Evolutionary conservation across 345 rosid genomes (phyloP), one percentile per base, ranked within the genome.

Genomic region (Psidium guajava): DNA sequence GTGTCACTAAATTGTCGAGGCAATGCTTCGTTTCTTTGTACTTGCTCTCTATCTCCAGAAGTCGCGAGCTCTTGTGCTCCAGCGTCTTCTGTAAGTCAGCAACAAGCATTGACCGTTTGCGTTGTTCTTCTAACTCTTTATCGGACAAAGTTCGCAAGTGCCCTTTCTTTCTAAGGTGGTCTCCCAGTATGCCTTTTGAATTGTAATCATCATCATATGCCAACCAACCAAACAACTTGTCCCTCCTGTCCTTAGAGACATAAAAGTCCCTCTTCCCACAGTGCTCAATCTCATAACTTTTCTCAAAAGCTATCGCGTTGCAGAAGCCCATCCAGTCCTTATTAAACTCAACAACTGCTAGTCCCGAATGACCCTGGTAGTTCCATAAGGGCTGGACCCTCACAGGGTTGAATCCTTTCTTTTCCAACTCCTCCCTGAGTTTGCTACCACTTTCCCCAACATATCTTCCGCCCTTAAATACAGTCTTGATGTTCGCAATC

Each of bases 331-430:
- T 83, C 90, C 96, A 93, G 6, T 91, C 95, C 69, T 88, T 91
- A 59, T 56, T 88, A 83, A 96, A 96, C 21, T 94, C 94, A 3
- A 94, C 96, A 87, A 92, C 83, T 40, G 95, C 94, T 80, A 90
- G 93, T 42, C 98, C 98, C 0, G 95, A 91, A 88, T 92, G 94
- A 14, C 96, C 96, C 8, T 11, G 11, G 21, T 13, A 84, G 83
- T 86, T 89, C 96, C 98, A 94, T 16, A 95, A 82, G 27, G 96
- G 92, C 73, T 86, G 85, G 84, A 96, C 95, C 88, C 88, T 93
- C 52, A 88, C 74, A n/a, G 92, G 96, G 86, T 94, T 89, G 84
- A 93, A 94, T 32, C 99, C 99, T 77, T 91, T 89, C 12, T 3
- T 40, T 54, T 56, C 84, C 1, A 95, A 84, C 44, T 93, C 96